These are phyloP conservation scores for Trichoderma sp. DNA, from an alignment of 2,329 filamentous ascomycete genomes.

Conservation along the genomic window DNA sequence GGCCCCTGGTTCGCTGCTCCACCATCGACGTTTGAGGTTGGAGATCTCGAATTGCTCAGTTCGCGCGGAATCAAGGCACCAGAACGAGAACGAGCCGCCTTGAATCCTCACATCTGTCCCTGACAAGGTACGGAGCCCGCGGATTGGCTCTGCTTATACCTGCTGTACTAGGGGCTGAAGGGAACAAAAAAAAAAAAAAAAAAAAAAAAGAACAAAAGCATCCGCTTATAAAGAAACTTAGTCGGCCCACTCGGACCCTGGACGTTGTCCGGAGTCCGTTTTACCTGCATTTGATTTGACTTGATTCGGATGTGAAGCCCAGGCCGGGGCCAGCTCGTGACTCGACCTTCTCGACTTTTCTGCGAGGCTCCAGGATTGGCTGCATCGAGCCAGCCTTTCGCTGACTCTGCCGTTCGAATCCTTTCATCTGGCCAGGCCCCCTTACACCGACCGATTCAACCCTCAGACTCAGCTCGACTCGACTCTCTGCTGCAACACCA, in stretches of 20 bases:
- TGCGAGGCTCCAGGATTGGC: background rate
- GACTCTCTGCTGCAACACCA: background rate
- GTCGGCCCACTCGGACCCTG: constrained; percentile 22
- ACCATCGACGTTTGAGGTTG: background rate
- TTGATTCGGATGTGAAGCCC: background rate
- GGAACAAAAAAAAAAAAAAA: background rate
- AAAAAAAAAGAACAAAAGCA: background rate
- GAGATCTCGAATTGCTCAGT: constrained; percentile 9
- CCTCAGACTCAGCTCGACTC: background rate
- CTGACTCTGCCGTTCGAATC: background rate
- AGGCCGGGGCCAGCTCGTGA: constrained; percentile 13
- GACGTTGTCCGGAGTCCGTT: constrained; percentile 19
- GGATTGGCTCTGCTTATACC: background rate
- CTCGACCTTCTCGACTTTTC: constrained; percentile 1
- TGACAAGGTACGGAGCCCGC: constrained; percentile 8
- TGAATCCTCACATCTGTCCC: background rate
- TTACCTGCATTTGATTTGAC: background rate
- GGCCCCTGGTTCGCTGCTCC: constrained; percentile 4
- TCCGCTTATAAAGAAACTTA: constrained; percentile 21
- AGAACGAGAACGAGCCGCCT: background rate
- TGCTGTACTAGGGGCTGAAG: background rate
- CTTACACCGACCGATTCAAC: background rate
- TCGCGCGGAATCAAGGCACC: background rate
- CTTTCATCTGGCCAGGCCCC: background rate
- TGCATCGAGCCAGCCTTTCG: constrained; percentile 6